Conservation (phyloP, 345 rosid genomes). For the Pugionium cornutum region DNA sequence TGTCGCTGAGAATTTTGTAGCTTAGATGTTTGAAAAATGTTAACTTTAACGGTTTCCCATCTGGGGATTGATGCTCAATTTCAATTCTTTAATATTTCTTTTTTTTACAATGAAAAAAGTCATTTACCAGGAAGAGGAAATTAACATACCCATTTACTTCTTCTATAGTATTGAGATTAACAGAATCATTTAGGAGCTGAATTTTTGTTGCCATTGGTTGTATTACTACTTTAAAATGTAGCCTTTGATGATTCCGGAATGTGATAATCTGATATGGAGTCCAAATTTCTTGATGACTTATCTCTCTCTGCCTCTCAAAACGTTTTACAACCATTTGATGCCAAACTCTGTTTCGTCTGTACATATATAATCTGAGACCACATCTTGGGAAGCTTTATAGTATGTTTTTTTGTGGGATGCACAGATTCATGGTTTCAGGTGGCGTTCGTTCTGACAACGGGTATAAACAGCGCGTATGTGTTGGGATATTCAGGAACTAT, state of each 20-base stretch:
- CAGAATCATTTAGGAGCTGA: neutral
- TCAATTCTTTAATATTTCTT: neutral
- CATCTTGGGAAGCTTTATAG: constrained; percentile 10
- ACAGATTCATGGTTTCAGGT: constrained; percentile 93
- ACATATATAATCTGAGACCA: neutral
- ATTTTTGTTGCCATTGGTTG: constrained; percentile 6
- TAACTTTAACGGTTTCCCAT: neutral
- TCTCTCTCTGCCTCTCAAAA: neutral
- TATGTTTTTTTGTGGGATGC: constrained; percentile 29
- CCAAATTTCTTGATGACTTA: neutral
- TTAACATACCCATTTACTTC: neutral
- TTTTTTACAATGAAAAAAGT: neutral
- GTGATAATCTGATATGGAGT: neutral
- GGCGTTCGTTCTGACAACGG: constrained; percentile 76
- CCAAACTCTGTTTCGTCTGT: constrained; percentile 6
- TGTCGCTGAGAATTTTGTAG: too few species aligned
- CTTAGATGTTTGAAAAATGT: too few species aligned
- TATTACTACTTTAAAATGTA: neutral
- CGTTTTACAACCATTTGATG: neutral
- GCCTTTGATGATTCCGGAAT: neutral
- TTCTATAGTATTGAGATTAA: neutral
- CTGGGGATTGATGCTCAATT: constrained; percentile 1
- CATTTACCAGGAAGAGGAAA: neutral
- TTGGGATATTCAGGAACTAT: constrained; percentile 86
- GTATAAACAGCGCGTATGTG: constrained; percentile 85